Conservation (phyloP, 768 basidiomycete species). For the Pulveroboletus sp. region DNA sequence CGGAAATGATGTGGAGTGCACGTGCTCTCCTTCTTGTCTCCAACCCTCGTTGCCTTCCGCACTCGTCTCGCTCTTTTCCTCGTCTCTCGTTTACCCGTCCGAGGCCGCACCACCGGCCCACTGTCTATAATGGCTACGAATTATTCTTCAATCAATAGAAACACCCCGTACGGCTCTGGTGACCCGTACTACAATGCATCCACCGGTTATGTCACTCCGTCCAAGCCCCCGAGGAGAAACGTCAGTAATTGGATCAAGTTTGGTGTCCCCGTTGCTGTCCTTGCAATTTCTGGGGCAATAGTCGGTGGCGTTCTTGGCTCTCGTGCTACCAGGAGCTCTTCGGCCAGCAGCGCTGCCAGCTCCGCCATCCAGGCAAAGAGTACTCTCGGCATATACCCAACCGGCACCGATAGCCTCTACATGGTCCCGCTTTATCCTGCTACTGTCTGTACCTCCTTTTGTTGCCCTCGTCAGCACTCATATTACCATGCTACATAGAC, state of each 20-base stretch:
- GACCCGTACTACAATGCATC: conserved; percentile 71
- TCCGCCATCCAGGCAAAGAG: conserved; percentile 59
- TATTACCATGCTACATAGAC: conserved; percentile 45
- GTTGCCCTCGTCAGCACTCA: background rate
- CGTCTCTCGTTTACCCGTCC: conserved; percentile 23
- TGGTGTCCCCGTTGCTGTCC: conserved; percentile 62
- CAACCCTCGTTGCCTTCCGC: conserved; percentile 6
- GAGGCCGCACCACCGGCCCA: conserved; percentile 14
- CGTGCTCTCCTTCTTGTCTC: background rate
- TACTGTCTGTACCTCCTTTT: conserved; percentile 59
- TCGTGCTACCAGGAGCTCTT: conserved; percentile 43
- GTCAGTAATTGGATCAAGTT: conserved; percentile 74
- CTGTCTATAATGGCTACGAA: conserved; percentile 37
- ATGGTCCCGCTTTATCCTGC: conserved; percentile 86
- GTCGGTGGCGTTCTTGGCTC: conserved; percentile 81
- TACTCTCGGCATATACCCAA: conserved; percentile 65
- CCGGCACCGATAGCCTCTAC: conserved; percentile 75
- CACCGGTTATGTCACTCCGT: conserved; percentile 63
- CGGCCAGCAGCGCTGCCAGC: conserved; percentile 38
- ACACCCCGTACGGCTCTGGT: conserved; percentile 54
- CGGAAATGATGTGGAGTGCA: background rate
- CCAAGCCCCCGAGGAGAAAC: conserved; percentile 44
- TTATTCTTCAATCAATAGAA: conserved; percentile 34
- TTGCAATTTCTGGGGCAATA: conserved; percentile 65
- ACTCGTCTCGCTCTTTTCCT: conserved; percentile 10